Conservation (phyloP, 495 filamentous ascomycete genomes). For the Penicillium subrubescens region DNA sequence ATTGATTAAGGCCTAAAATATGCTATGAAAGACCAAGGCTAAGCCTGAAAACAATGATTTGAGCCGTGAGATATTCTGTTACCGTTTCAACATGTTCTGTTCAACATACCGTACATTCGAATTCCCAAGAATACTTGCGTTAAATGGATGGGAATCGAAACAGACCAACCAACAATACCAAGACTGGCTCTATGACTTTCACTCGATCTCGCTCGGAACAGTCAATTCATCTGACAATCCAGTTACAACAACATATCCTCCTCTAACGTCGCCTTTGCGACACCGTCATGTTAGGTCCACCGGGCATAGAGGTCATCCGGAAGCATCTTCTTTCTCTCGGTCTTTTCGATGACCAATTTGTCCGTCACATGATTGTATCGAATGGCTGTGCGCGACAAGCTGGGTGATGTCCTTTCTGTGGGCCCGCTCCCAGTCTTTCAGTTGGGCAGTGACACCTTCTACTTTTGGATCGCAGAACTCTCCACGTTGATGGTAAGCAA, state of each 20-base stretch:
- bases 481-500: slow-evolving; percentile 49
- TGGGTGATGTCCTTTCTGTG: slow-evolving; percentile 37
- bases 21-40: background rate
- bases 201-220: background rate
- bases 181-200: background rate
- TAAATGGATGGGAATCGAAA: background rate
- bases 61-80: background rate
- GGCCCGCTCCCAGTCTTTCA: slow-evolving; percentile 40
- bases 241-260: background rate
- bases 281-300: background rate
- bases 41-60: background rate
- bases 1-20: background rate
- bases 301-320: slow-evolving; percentile 31
- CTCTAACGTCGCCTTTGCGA: background rate
- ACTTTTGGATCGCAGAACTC: slow-evolving; percentile 39
- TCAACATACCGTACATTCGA: background rate
- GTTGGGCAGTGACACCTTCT: slow-evolving; percentile 37
- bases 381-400: slow-evolving; percentile 32
- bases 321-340: slow-evolving; percentile 31
- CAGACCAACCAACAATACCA: background rate
- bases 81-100: background rate
- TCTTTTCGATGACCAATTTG: slow-evolving; percentile 31
- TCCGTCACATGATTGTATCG: slow-evolving; percentile 32
- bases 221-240: background rate
- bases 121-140: background rate